A percentile compares a stretch with the other conserved stretches of the same genome.
These are phyloP conservation scores for Mallotus japonicus DNA, from an alignment of 441 rosid genomes.

Conservation along the genomic window DNA sequence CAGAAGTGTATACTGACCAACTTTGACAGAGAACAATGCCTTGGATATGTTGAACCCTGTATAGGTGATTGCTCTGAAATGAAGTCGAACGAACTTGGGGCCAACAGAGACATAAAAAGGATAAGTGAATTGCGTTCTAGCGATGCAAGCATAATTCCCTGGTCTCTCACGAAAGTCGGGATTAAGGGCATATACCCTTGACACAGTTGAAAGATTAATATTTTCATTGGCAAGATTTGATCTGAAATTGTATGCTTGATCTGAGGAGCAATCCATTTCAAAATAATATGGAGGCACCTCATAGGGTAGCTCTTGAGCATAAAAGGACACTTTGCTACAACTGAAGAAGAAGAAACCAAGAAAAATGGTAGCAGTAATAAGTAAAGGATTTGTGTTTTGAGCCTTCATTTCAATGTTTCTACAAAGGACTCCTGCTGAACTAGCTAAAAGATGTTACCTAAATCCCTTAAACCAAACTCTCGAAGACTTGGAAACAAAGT, in stretches of 20 bases:
- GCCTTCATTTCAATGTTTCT: not conserved
- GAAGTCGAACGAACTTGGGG: conserved; percentile 59
- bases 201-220: not conserved
- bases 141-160: conserved; percentile 4
- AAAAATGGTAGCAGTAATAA: not conserved
- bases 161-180: not conserved
- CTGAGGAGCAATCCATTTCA: conserved; percentile 1
- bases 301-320: not conserved
- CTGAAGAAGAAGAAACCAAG: conserved; percentile 2
- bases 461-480: no score
- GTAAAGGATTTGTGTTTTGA: not conserved
- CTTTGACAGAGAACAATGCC: conserved; percentile 55
- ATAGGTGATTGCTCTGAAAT: conserved; percentile 55
- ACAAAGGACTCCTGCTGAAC: no score
- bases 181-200: conserved; percentile 2
- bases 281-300: not conserved
- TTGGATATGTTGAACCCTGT: conserved; percentile 39
- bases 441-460: no score
- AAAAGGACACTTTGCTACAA: not conserved
- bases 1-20: conserved; percentile 51
- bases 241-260: not conserved
- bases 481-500: no score
- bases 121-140: not conserved
- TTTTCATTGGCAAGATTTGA: not conserved
- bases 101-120: conserved; percentile 51